Evolutionary conservation across 495 filamentous ascomycete species (phyloP).

Genomic region (Talaromyces adpressus): DNA sequence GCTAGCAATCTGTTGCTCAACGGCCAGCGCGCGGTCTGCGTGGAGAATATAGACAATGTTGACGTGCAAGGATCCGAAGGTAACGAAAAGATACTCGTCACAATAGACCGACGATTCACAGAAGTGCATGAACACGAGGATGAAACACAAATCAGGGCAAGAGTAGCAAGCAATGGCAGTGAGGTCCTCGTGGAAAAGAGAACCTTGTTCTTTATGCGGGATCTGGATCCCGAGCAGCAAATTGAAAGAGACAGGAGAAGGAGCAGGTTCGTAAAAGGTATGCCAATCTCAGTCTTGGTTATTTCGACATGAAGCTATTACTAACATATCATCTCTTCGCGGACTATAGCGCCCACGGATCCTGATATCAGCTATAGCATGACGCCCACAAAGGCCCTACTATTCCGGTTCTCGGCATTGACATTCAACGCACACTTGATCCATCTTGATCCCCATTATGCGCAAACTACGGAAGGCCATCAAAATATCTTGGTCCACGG

Average conservation of each 20-base stretch:
- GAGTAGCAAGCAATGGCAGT: slow-evolving; percentile 39
- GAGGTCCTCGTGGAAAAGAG: slow-evolving; percentile 44
- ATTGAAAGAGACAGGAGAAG: slow-evolving; percentile 7
- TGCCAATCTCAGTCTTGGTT: slow-evolving; percentile 10
- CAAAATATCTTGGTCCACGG: slow-evolving; percentile 75
- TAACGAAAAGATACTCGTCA: slow-evolving; percentile 54
- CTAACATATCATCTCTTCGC: neutral
- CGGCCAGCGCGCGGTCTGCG: slow-evolving; percentile 46
- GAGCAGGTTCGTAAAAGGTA: slow-evolving; percentile 32
- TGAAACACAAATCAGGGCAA: slow-evolving; percentile 25
- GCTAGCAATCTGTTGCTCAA: slow-evolving; percentile 31
- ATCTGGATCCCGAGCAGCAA: slow-evolving; percentile 16
- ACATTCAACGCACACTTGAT: slow-evolving; percentile 84
- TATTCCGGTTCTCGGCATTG: slow-evolving; percentile 81
- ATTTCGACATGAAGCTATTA: slow-evolving; percentile 16
- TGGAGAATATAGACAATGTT: slow-evolving; percentile 60
- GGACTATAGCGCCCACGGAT: slow-evolving; percentile 23
- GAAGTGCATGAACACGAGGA: slow-evolving; percentile 27
- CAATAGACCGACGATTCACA: slow-evolving; percentile 45
- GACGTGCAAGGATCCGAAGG: slow-evolving; percentile 45
- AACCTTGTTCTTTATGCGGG: slow-evolving; percentile 56
- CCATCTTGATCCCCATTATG: slow-evolving; percentile 71
- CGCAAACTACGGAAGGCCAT: slow-evolving; percentile 64
- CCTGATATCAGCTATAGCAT: slow-evolving; percentile 57
- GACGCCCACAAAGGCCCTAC: slow-evolving; percentile 53